Percentiles rank a stretch among this genome's conserved stretches.
Conservation (phyloP, 768 basidiomycete genomes). For the Austroboletus festivus region DNA sequence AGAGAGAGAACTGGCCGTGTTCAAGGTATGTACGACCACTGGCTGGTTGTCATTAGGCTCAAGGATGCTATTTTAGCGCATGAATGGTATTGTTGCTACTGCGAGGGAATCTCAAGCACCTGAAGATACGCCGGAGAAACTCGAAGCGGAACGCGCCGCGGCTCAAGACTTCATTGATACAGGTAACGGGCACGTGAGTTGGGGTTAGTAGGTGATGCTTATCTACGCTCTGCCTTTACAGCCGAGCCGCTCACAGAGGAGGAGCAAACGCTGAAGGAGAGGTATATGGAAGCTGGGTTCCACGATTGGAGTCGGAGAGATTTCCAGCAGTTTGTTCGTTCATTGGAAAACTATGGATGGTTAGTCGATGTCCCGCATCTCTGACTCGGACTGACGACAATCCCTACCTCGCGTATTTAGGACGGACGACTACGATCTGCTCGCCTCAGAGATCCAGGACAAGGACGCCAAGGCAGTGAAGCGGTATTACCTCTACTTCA, state of each 20-base stretch:
- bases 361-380: conserved; percentile 31
- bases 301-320: conserved; percentile 90
- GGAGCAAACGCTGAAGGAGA: conserved; percentile 79
- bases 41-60: not conserved
- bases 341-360: conserved; percentile 80
- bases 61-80: conserved; percentile 38
- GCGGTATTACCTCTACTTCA: conserved; percentile 79
- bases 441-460: conserved; percentile 81
- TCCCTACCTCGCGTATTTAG: conserved; percentile 29
- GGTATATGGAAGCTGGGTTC: conserved; percentile 74
- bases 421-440: conserved; percentile 61
- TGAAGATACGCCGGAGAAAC: conserved; percentile 77
- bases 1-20: conserved; percentile 80
- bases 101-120: conserved; percentile 62
- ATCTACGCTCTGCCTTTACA: conserved; percentile 23
- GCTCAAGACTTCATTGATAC: conserved; percentile 89
- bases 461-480: conserved; percentile 78
- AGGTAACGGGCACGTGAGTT: conserved; percentile 39
- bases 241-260: conserved; percentile 91
- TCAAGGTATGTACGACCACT: conserved; percentile 49
- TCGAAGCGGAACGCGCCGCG: conserved; percentile 74
- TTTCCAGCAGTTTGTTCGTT: conserved; percentile 87
- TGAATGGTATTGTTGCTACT: conserved; percentile 65
- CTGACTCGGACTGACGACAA: not conserved
- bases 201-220: not conserved